These are phyloP conservation scores for Coemansia sp. DNA, from an alignment of 192 early-diverging fungal species.

Conservation along the genomic window DNA sequence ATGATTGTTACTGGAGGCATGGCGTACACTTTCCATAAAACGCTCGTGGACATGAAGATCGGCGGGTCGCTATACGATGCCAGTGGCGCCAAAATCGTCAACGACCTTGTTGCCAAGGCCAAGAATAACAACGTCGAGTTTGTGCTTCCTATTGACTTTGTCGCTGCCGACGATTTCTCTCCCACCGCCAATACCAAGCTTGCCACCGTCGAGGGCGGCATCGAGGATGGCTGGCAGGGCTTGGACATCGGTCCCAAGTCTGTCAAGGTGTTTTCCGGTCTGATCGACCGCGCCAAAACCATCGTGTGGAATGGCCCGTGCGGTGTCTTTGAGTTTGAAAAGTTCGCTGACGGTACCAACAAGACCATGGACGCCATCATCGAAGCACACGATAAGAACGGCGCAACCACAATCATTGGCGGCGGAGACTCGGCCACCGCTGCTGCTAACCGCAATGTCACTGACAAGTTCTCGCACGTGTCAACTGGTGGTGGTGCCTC, in stretches of 20 bases:
- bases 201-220: slow-evolving; percentile 86
- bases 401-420: slow-evolving; percentile 91
- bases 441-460: slow-evolving; percentile 81
- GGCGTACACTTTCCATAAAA: slow-evolving; percentile 99
- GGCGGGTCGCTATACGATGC: slow-evolving; percentile 91
- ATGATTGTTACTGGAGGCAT: slow-evolving; percentile 91
- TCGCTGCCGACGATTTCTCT: slow-evolving; percentile 86
- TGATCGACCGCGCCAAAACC: slow-evolving; percentile 79
- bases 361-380: slow-evolving; percentile 82
- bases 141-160: slow-evolving; percentile 87
- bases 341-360: slow-evolving; percentile 86
- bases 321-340: slow-evolving; percentile 98
- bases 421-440: slow-evolving; percentile 98
- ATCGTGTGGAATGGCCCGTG: slow-evolving; percentile 98
- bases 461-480: slow-evolving; percentile 89
- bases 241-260: slow-evolving; percentile 88
- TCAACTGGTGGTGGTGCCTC: slow-evolving; percentile 96
- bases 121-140: slow-evolving; percentile 86
- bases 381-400: slow-evolving; percentile 71
- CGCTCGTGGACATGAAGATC: slow-evolving; percentile 82
- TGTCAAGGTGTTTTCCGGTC: slow-evolving; percentile 66
- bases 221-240: slow-evolving; percentile 89
- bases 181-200: slow-evolving; percentile 78
- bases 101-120: slow-evolving; percentile 83
- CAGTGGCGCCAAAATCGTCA: slow-evolving; percentile 82